These are phyloP conservation scores for Auriscalpium orientale DNA, from an alignment of 768 basidiomycete genomes.

Conservation along the genomic window DNA sequence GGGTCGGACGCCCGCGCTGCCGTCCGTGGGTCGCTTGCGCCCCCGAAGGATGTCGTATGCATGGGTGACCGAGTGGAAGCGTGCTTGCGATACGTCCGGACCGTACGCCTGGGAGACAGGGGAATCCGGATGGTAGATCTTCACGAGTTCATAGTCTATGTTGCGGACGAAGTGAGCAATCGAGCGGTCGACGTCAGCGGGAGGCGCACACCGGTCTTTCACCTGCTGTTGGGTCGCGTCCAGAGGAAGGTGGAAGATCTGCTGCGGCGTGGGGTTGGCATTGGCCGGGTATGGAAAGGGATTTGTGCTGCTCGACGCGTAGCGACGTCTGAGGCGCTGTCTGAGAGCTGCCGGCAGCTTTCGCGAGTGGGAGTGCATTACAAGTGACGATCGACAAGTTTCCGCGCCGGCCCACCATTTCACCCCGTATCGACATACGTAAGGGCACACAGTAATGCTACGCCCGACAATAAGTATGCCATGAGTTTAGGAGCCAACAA, in stretches of 20 bases:
- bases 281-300: slow-evolving; percentile 27
- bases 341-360: no score
- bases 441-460: no score
- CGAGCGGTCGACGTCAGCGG: neutral
- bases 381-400: no score
- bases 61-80: slow-evolving; percentile 59
- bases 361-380: no score
- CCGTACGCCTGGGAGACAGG: slow-evolving; percentile 33
- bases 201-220: slow-evolving; percentile 30
- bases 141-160: slow-evolving; percentile 72
- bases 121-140: slow-evolving; percentile 74
- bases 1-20: slow-evolving; percentile 17
- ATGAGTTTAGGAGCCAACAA: no score
- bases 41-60: slow-evolving; percentile 63
- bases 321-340: neutral
- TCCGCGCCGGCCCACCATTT: no score
- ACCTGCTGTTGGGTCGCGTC: slow-evolving; percentile 27
- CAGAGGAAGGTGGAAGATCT: slow-evolving; percentile 33
- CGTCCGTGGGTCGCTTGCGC: slow-evolving; percentile 25
- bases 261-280: slow-evolving; percentile 28
- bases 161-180: neutral
- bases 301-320: slow-evolving; percentile 20
- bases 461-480: no score
- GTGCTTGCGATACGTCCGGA: slow-evolving; percentile 46
- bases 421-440: no score